Evolutionary conservation across 225 moss, liverwort and hornwort species (phyloP), one percentile per base, ranked within the genome.

Genomic region (Straminergon stramineum): DNA sequence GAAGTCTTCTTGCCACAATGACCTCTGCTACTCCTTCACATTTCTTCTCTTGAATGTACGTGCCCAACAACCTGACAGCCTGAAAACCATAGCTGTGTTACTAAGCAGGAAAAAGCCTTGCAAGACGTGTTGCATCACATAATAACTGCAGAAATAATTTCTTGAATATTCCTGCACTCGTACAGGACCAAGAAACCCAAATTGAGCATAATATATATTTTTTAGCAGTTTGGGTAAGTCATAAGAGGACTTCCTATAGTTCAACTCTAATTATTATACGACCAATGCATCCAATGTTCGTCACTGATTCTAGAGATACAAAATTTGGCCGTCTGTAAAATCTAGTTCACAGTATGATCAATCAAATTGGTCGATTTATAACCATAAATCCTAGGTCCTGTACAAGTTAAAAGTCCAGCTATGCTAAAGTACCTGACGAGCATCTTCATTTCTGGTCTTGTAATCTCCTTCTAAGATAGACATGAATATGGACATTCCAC

Each of bases 21-120:
- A 99, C 97, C 91, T 99, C 99, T 22, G 97, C 97, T 60, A 99
- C 99, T 81, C 97, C 99, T 94, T 99, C 99, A 93, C 99, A 97
- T 76, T 97, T 97, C 91, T 99, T 97, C 92, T 99, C 97, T 92
- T 97, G 93, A 82, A 97, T 97, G 85, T 99, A 99, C 24, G 97
- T 95, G 86, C 96, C 91, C 89, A 99, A 89, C 69, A 99, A 87
- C 84, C 95, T 92, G 90, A 92, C 92, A 75, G 99, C 97, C 94
- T 99, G 89, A 91, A 57, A 89, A 65, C 27, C 76, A 41, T 62
- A 69, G 48, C 27, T 55, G 27, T 15, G 62, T 75, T 53, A 86
- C 32, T 71, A 74, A 78, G 68, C 32, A 75, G 73, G 64, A 24
- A 26, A 66, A 78, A 77, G 6, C 57, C 74, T 84, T 32, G 31